Evolutionary conservation across 2,329 filamentous ascomycete genomes (phyloP), one percentile per base, ranked within the genome.

Genomic region (Raffaelea ambrosiae): DNA sequence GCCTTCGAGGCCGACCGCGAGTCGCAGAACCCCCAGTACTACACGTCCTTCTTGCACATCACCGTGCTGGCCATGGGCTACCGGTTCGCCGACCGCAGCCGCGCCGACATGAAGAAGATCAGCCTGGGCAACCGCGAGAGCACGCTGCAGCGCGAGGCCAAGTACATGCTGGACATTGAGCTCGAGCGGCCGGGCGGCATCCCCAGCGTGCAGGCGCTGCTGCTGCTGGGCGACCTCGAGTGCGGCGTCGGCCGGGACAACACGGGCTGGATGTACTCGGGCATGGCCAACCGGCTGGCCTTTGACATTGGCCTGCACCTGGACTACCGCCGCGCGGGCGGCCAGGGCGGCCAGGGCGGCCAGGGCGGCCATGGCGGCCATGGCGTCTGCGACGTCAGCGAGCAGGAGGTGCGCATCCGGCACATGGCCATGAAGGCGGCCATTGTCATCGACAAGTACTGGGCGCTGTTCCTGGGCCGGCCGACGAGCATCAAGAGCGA

Each of bases 241-340:
- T 76, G 71, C 49, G 72, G 71, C 44, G 69, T 76, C 18, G 74
- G 74, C 3, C 61, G 74, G 44, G 74, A 77, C 47, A 73, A 74
- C 46, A 64, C 71, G 1, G 74, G 73, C 3, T 77, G 74, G 74
- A 71, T 77, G 62, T 76, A 76, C 57, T 67, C 69, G 5, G 65
- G 65, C 16, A 70, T 70, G 62, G 67, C 68, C 19, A 69, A 66
- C 52, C 64, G 70, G 3, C 62, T 73, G 2, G 68, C 68, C 2
- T 70, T 73, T 40, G 69, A 73, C 51, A 64, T 68, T 42, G 74
- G 73, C 5, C 62, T 77, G 5, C 72, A 77, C 47, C 63, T 75
- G 5, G 67, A 72, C 55, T 29, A 29, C 26, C 13, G 13, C 26
- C 13, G 13, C n/a, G n/a, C n/a, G n/a, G n/a, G n/a, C 26, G 7